Evolutionary conservation across 495 filamentous ascomycete species (phyloP).

Genomic region (Annulohypoxylon bovei): DNA sequence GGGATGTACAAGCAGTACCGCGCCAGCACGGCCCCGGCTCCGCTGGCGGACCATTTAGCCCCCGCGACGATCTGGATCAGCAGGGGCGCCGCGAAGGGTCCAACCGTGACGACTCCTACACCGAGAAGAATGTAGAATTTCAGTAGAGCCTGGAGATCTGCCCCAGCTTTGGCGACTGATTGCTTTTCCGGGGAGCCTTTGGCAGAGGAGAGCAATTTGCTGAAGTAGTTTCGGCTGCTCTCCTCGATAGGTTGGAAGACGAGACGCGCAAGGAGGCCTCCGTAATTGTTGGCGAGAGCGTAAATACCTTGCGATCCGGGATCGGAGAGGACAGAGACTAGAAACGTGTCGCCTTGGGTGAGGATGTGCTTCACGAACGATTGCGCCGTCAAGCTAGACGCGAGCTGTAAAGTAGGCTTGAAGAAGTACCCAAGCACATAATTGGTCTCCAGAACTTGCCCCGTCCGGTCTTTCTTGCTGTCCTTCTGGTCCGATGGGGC

Average conservation of each 20-base stretch:
- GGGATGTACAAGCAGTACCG: constrained; percentile 93
- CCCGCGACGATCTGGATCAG: constrained; percentile 79
- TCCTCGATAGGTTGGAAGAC: constrained; percentile 97
- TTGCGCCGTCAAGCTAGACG: constrained; percentile 85
- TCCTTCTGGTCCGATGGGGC: constrained; percentile 7
- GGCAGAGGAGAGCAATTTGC: constrained; percentile 67
- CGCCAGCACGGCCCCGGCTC: constrained; percentile 70
- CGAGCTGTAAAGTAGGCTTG: constrained; percentile 70
- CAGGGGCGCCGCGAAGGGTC: constrained; percentile 75
- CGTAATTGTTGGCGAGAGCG: constrained; percentile 93
- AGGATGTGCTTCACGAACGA: constrained; percentile 88
- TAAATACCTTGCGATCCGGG: constrained; percentile 90
- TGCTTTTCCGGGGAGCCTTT: constrained; percentile 26
- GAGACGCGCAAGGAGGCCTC: constrained; percentile 86
- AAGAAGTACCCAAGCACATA: constrained; percentile 74
- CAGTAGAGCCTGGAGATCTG: constrained; percentile 63
- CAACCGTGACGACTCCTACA: constrained; percentile 70
- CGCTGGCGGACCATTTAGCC: constrained; percentile 71
- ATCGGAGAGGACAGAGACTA: constrained; percentile 79
- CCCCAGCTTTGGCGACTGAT: constrained; percentile 49
- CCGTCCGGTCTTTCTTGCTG: constrained; percentile 6
- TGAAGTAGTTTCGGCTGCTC: constrained; percentile 86
- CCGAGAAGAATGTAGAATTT: constrained; percentile 74
- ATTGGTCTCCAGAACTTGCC: constrained; percentile 7
- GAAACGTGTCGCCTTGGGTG: constrained; percentile 91